Base-by-base conservation (phyloP, 768 basidiomycete genomes). In the Pulveroboletus sp. region DNA sequence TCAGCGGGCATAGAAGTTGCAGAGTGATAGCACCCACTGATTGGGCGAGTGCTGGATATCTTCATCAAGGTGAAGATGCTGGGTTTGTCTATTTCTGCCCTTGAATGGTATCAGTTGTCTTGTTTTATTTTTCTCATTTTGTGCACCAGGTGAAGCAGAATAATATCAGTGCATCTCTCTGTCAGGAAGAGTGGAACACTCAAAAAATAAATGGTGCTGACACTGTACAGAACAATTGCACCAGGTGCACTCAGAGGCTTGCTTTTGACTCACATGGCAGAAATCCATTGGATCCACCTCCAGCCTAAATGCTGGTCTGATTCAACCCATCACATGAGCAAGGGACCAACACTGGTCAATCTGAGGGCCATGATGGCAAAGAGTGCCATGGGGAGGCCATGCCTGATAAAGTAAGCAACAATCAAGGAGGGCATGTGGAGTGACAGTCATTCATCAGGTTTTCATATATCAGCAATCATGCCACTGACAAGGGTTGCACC, bases 221-320 rank as follows among this genome's bases (percentile, higher is more conserved):
- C 59, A 41, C 88, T 86, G 44, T 56, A 47, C 29, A 44, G 5
- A 46, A 53, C 47, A n/a, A n/a, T n/a, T n/a, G n/a, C 43, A 19
- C 6, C 17, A 47, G 32, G 34, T 6, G 6, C 23, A 43, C 16
- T 7, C 8, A 20, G 40, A 40, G 42, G 42, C 36, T 43, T 36
- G 11, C 10, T 7, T 29, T 30, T 13, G 38, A 61, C 59, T 48
- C 32, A 81, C 83, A 85, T 86, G 58, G 82, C 71, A 54, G 82
- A 81, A 10, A 89, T 76, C 89, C 88, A 91, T 58, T 89, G 81
- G 22, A 93, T 88, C 87, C 89, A 91, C 23, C 87, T 73, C 87
- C 89, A 91, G 53, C 74, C 73, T 2, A 90, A 63, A 17, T 68
- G 68, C 0, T 70, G 60, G 50, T 81, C 78, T 52, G 77, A 74